Evolutionary conservation across 768 basidiomycete species (phyloP), one percentile per base, ranked within the genome.

Genomic region (Boletus reticuloceps): DNA sequence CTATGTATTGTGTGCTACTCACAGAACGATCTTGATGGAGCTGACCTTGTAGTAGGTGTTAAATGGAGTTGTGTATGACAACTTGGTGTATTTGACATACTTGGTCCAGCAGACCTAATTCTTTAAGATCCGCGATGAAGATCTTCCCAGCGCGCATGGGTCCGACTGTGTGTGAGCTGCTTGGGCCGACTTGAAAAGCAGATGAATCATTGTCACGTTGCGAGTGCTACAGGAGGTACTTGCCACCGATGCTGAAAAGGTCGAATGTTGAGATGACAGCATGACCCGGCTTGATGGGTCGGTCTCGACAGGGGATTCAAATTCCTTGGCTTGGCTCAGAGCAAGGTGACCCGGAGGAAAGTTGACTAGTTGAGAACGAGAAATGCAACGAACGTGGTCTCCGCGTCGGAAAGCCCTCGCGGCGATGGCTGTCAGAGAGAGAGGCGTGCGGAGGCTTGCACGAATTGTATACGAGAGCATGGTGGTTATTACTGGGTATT

Each of bases 221-320:
- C 20, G 27, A 27, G 42, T 14, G 11, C 19, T 22, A 25, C 19
- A 25, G 40, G 46, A 36, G n/a, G 39, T 16, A 69, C 83, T 59
- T 61, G 88, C 89, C 90, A 55, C 94, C 94, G 58, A 95, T 89
- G 63, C 87, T 90, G 76, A 96, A 95, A 50, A 96, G 76, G 70
- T 97, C 94, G 66, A 95, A 96, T 1, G 94, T 85, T 1, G 91
- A 93, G 51, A 96, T 94, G 59, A 95, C 94, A 6, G 94, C 94
- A 76, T 94, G 92, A 50, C 91, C 86, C 14, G 83, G 78, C 27
- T 75, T 71, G 39, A 70, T 59, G 4, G 58, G 44, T 59, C 54
- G 6, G 50, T n/a, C 37, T 59, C 61, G 20, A 50, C 48, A 6
- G 54, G 51, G 48, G 32, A 14, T 58, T 53, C 9, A 22, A 4